phyloP scores from a whole-genome alignment of 768 basidiomycete genomes.

The Mycena kentingensis region DNA sequence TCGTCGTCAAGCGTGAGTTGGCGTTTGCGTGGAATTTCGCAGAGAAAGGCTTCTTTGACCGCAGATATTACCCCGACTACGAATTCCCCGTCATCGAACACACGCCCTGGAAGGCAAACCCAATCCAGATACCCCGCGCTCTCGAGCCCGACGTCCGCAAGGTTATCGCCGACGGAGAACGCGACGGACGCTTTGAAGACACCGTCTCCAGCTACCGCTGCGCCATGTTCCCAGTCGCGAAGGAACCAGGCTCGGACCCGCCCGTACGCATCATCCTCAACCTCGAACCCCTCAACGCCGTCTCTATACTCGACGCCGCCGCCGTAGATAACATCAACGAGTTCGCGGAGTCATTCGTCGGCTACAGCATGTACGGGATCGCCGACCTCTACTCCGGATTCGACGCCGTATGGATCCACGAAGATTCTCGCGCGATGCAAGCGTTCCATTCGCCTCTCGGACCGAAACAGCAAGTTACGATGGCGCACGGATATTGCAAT shows the following conservation, averaged over 20 bases:
- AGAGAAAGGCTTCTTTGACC: conserved; percentile 25
- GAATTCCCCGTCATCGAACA: conserved; percentile 27
- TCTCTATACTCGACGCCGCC: conserved; percentile 29
- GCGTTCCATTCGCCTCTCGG: conserved; percentile 14
- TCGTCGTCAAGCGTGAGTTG: conserved; percentile 14
- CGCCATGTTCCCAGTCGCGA: conserved; percentile 27
- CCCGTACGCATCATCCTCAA: conserved; percentile 33
- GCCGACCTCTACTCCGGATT: conserved; percentile 35
- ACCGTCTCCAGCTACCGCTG: conserved; percentile 25
- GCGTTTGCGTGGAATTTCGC: conserved; percentile 26
- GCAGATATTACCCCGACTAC: conserved; percentile 26
- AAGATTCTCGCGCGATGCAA: not conserved
- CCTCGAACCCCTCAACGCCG: conserved; percentile 36
- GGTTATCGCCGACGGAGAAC: conserved; percentile 21
- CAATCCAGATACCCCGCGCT: conserved; percentile 24
- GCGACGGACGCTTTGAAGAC: conserved; percentile 25
- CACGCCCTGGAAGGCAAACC: conserved; percentile 24
- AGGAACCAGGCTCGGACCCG: conserved; percentile 25
- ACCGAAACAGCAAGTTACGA: conserved; percentile 12
- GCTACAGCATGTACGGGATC: conserved; percentile 24
- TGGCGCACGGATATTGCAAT: conserved; percentile 16
- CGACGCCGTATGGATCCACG: conserved; percentile 24
- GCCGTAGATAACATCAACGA: conserved; percentile 29
- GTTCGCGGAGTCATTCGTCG: conserved; percentile 29
- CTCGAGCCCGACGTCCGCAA: conserved; percentile 21